Base-by-base conservation (phyloP, 495 filamentous ascomycete species). In the Pyrenopolyporus hunteri region DNA sequence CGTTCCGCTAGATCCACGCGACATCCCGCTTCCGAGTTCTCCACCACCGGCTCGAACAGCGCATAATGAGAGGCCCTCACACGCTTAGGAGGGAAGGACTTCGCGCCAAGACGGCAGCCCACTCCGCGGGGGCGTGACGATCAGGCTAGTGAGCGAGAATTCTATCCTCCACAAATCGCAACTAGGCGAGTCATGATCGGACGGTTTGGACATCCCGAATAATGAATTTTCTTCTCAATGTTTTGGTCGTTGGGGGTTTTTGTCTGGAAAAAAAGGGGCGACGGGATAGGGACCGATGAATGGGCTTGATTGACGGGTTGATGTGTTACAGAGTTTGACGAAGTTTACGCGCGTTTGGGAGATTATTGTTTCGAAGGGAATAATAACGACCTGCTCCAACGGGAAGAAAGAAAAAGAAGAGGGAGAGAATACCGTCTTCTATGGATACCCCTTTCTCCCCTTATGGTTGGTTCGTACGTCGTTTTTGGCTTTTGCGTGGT, bases 381-480 rank as follows among this genome's bases (percentile, higher is more conserved):
- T 35, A 52, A 37, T 26, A 45, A 57, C 40, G 52, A 57, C 48
- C 42, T 42, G 33, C 40, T 54, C 25, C 32, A 47, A 47, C 22
- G 48, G 47, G 48, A 61, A 46, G 35, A 52, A 52, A 39, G 43
- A 52, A 44, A 53, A 48, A 33, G 35, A 50, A 55, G 47, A 51
- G n/a, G n/a, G n/a, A 56, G 50, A 49, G 43, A 50, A 31, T 49
- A 39, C 59, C 51, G 14, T 19, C 51, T 45, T 57, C 57, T 35
- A 57, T 63, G 53, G 60, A 63, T 63, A 63, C 60, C 60, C 60
- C 47, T 45, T 58, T 47, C 54, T 49, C 36, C 32, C 22, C 39
- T 31, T 36, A 29, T 37, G 39, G 42, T 25, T 16, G 43, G 51
- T 37, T 43, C 58, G 49, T 58, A 57, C 25, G 45, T 57, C 36